Percentiles rank a stretch among this genome's conserved stretches.
Evolutionary conservation across 257 asterid genomes (phyloP).

Genomic region (Solanum commersonii): DNA sequence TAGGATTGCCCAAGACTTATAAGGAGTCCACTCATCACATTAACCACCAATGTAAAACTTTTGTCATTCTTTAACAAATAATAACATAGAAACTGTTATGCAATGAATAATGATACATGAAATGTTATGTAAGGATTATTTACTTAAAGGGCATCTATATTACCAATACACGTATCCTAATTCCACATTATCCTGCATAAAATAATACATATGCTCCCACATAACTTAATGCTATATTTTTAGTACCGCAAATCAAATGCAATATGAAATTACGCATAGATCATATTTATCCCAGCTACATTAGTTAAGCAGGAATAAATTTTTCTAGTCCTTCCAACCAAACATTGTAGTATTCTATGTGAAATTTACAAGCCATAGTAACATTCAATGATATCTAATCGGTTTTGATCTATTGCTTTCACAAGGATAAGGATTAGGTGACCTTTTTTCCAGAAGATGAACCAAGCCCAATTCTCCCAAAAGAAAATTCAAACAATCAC

Average conservation of each 20-base stretch:
- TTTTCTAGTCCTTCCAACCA: background rate
- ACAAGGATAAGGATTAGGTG: background rate
- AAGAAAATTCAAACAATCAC: background rate
- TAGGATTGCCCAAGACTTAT: background rate
- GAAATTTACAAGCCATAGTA: background rate
- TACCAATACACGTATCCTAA: background rate
- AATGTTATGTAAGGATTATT: background rate
- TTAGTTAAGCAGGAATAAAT: background rate
- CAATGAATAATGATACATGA: background rate
- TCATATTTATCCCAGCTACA: background rate
- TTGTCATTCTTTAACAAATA: background rate
- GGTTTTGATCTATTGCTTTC: background rate
- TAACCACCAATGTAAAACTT: background rate
- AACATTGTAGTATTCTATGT: background rate
- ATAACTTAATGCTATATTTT: background rate
- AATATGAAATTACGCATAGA: background rate
- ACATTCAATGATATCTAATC: background rate
- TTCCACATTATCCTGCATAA: background rate
- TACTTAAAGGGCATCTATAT: background rate
- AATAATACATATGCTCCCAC: background rate
- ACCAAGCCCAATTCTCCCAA: background rate
- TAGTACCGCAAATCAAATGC: background rate
- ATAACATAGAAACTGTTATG: background rate
- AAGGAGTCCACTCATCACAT: background rate
- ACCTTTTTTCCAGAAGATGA: background rate